Base-by-base conservation (phyloP, 768 basidiomycete species). In the Lentinus tigrinus region DNA sequence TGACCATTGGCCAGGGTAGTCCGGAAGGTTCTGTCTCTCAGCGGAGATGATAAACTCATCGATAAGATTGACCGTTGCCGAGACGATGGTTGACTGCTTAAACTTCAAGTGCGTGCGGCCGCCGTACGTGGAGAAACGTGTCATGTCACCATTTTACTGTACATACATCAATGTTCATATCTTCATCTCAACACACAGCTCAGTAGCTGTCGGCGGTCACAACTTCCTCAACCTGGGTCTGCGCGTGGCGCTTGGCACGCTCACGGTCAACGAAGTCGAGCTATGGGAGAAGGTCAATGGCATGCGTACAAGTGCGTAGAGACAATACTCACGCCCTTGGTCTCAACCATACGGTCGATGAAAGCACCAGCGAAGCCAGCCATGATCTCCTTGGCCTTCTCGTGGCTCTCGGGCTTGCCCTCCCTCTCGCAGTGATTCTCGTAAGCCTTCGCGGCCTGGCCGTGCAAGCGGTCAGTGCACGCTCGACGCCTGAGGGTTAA, bases 391-490 rank as follows among this genome's bases (percentile, higher is more conserved):
- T 87, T 88, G 21, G 83, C 84, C 66, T 75, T 75, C 9, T 69
- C 78, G 67, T 90, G 88, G 49, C 27, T 69, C 16, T 58, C 65
- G 3, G 81, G 77, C 63, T 78, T 61, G 40, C 88, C 89, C 24
- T 86, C 74, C 38, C 50, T 66, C 37, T 54, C 75, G 27, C 64
- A 47, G 70, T 90, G 88, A 0, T 82, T 62, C 62, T 89, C 78
- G 66, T 81, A 89, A 1, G 82, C 79, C 68, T 86, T 88, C 47
- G 78, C 79, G 56, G 87, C 87, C 85, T 85, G 57, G 28, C 6
- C 31, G 31, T 6, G 31, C 6, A 31, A 31, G 40, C n/a, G 28
- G 17, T 39, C 40, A 51, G 21, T 23, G 21, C 6, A 46, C 6
- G 3, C 14, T 46, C 21, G 24, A 4, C 14, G 21, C 3, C 2